These are phyloP conservation scores for Panus rudis DNA, from an alignment of 768 basidiomycete species.

Conservation along the genomic window DNA sequence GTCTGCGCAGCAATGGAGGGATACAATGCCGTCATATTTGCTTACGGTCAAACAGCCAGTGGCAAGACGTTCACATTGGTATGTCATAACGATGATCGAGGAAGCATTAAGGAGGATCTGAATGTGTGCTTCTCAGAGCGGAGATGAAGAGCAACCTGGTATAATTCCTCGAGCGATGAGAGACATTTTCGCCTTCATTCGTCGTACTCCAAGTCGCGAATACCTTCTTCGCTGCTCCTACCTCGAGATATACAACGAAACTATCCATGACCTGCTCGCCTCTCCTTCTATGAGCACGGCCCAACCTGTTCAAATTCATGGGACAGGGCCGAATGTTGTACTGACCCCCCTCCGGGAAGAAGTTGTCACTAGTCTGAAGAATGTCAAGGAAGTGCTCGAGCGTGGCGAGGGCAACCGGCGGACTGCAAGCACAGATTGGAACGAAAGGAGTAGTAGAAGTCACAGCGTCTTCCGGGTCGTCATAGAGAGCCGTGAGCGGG, in stretches of 20 bases:
- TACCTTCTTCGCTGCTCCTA: slow-evolving; percentile 95
- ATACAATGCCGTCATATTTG: slow-evolving; percentile 93
- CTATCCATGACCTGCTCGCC: slow-evolving; percentile 79
- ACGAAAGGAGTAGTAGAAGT: slow-evolving; percentile 88
- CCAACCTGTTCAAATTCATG: slow-evolving; percentile 69
- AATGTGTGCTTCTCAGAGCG: slow-evolving; percentile 36
- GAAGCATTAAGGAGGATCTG: neutral
- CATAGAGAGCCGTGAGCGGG: slow-evolving; percentile 77
- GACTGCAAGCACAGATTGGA: slow-evolving; percentile 99
- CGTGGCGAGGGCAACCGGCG: slow-evolving; percentile 82
- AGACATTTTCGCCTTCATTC: slow-evolving; percentile 84
- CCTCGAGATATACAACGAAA: slow-evolving; percentile 96
- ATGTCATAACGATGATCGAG: slow-evolving; percentile 6
- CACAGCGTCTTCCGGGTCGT: slow-evolving; percentile 94
- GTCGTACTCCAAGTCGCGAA: slow-evolving; percentile 68
- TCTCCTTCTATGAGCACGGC: slow-evolving; percentile 47
- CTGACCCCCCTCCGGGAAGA: slow-evolving; percentile 82
- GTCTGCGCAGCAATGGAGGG: slow-evolving; percentile 94
- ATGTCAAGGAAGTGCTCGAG: slow-evolving; percentile 78
- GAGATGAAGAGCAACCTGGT: slow-evolving; percentile 78
- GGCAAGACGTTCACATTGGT: slow-evolving; percentile 70
- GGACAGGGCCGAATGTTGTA: slow-evolving; percentile 52
- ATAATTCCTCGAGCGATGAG: slow-evolving; percentile 92
- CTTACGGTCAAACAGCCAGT: slow-evolving; percentile 84
- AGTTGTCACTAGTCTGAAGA: slow-evolving; percentile 85